Base-by-base conservation (phyloP, 495 filamentous ascomycete species). In the Immersiella caudata region DNA sequence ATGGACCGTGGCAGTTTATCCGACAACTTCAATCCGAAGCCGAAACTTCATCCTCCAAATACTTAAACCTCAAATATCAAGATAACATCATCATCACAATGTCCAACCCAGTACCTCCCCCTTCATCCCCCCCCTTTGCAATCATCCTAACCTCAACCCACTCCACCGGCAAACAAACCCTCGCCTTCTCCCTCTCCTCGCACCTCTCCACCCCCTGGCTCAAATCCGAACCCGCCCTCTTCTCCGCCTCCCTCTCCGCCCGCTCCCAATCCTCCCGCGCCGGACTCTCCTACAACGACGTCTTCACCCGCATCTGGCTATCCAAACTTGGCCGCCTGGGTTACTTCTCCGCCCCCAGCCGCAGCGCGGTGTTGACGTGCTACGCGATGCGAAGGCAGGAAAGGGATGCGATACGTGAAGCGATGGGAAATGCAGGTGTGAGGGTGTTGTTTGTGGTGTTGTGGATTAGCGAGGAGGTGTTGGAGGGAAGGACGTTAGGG, bases 101-200 rank as follows among this genome's bases (percentile, higher is more conserved):
- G n/a, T 33, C 29, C 29, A 33, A 33, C 29, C 29, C 40, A 46
- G 14, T 46, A 6, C 40, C 40, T 12, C 8, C 29, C 6, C 40
- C 40, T 6, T 14, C 40, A 4, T 46, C 40, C 2, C 16, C 40
- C 40, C 40, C 40, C 40, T 18, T 46, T 12, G 16, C 40, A 5
- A 54, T 51, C 0, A 26, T 67, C 20, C 55, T 67, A 33, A 18
- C 60, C 33, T 60, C 52, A 6, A 67, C 64, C n/a, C 64, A 67
- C 40, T 56, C 60, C 33, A 67, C 64, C 55, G 64, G 64, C 27
- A 67, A 67, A 36, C 56, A 67, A n/a, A 61, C 64, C 18, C 55
- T 67, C 24, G 57, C 56, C n/a, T 21, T 67, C 14, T 29, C 57
- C 21, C 29, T 67, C 9, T 51, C 64, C 12, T 7, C 50, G 16